Conservation (phyloP, 129 eudicot genomes). For the Apium graveolens region DNA sequence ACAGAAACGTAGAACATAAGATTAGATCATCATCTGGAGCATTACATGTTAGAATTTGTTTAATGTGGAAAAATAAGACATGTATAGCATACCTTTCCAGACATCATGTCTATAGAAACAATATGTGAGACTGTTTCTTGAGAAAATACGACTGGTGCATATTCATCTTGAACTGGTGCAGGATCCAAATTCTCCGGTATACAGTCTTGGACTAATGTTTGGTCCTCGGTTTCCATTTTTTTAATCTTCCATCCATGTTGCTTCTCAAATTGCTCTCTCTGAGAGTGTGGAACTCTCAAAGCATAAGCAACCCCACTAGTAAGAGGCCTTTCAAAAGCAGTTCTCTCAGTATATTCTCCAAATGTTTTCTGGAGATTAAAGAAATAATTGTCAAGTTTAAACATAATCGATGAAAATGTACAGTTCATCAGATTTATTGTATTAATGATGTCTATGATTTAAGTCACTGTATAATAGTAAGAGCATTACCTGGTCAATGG, state of each 20-base stretch:
- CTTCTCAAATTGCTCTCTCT: slow-evolving; percentile 71
- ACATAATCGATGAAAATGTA: slow-evolving; percentile 5
- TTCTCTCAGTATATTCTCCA: slow-evolving; percentile 78
- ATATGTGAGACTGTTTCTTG: slow-evolving; percentile 93
- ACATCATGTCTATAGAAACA: slow-evolving; percentile 94
- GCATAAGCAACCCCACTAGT: slow-evolving; percentile 98
- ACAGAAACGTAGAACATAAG: not conserved
- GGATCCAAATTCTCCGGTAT: slow-evolving; percentile 61
- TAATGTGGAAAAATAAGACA: slow-evolving; percentile 3
- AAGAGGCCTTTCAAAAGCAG: slow-evolving; percentile 92
- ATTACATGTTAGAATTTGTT: not conserved
- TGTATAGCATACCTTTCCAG: slow-evolving; percentile 69
- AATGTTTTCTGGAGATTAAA: slow-evolving; percentile 57
- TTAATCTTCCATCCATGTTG: slow-evolving; percentile 85
- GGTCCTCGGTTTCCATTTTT: slow-evolving; percentile 84
- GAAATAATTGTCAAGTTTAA: slow-evolving; percentile 6
- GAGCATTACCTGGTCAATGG: slow-evolving; percentile 67
- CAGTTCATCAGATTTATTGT: not conserved
- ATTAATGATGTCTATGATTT: not conserved
- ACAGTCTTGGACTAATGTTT: slow-evolving; percentile 66
- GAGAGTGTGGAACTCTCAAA: slow-evolving; percentile 61
- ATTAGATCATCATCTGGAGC: not conserved
- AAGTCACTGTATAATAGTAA: not conserved
- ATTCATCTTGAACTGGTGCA: slow-evolving; percentile 81
- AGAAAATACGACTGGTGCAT: slow-evolving; percentile 90